Evolutionary conservation across 805 yeast genomes (phyloP), one percentile per base, ranked within the genome.

Genomic region (Candida dajiaensis): DNA sequence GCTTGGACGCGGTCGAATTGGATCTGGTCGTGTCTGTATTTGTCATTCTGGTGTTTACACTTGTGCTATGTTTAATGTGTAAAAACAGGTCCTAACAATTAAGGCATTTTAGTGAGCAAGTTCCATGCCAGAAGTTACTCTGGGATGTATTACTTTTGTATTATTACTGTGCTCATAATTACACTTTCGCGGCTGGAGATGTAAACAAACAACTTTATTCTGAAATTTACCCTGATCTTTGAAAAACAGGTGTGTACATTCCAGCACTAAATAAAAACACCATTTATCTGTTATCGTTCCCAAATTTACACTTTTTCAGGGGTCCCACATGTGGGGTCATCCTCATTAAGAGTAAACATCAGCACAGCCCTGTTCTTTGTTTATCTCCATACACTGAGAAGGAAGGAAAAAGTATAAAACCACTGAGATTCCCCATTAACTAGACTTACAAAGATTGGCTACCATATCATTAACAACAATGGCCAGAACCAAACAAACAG

Each of bases 401-500:
- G 28, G 33, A 33, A 33, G 10, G 36, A 11, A 33, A 33, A 33
- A 33, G 36, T 33, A 33, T 33, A 33, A 33, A 33, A 33, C 36
- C 36, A 28, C 31, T 28, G 7, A n/a, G 4, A 28, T 29, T 22
- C 12, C 9, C 12, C 41, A 23, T 12, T 19, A 41, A 3, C 9
- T n/a, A n/a, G n/a, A n/a, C n/a, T n/a, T n/a, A n/a, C n/a, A n/a
- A n/a, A n/a, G n/a, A n/a, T n/a, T n/a, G n/a, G n/a, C 29, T 10
- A 3, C 10, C 10, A 25, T 13, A 35, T 40, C 43, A 48, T 48
- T 49, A 55, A 54, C 59, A 45, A 55, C 54, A 68, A 86, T 86
- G 95, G 95, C 95, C 65, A 86, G 94, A 85, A 86, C 95, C 54
- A 86, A 86, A 71, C 95, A 86, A 80, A 86, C 95, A 57, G 94